phyloP scores from a whole-genome alignment of 2,329 filamentous ascomycete genomes.

The Diaporthe sp. region DNA sequence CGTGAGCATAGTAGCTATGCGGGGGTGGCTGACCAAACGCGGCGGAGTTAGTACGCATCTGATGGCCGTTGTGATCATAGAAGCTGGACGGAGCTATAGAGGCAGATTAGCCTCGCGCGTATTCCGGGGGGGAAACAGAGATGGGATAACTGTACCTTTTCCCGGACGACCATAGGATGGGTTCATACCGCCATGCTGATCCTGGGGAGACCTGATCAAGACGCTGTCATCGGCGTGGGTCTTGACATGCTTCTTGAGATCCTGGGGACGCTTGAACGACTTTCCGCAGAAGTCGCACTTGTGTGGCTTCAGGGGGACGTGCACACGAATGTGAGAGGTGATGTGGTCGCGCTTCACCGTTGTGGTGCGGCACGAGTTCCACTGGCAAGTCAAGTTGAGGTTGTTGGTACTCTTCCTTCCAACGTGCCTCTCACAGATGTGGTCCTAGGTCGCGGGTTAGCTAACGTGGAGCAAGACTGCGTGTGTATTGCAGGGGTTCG shows the following conservation, averaged over 20 bases:
- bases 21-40: constrained; percentile 68
- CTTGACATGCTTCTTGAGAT: constrained; percentile 99
- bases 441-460: constrained; percentile 73
- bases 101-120: constrained; percentile 57
- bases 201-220: constrained; percentile 66
- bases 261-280: constrained; percentile 98
- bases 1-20: constrained; percentile 72
- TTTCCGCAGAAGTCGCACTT: constrained; percentile 99
- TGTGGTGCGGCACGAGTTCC: constrained; percentile 95
- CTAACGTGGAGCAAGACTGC: constrained; percentile 10
- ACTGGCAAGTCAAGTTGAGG: constrained; percentile 95
- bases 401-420: constrained; percentile 99
- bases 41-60: constrained; percentile 68
- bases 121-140: not conserved
- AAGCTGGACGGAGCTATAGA: constrained; percentile 67
- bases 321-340: constrained; percentile 97
- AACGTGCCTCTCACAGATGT: constrained; percentile 98
- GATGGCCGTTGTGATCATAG: constrained; percentile 75
- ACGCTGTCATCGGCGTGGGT: constrained; percentile 97
- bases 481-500: not conserved
- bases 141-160: constrained; percentile 66
- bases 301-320: constrained; percentile 98
- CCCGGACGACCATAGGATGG: constrained; percentile 66
- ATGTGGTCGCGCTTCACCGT: constrained; percentile 99
- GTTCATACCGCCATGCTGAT: constrained; percentile 65